A percentile compares a stretch with the other conserved stretches of the same genome.
These are phyloP conservation scores for Pythium vanterpoolii DNA, from an alignment of 352 stramenopile species.

Conservation along the genomic window DNA sequence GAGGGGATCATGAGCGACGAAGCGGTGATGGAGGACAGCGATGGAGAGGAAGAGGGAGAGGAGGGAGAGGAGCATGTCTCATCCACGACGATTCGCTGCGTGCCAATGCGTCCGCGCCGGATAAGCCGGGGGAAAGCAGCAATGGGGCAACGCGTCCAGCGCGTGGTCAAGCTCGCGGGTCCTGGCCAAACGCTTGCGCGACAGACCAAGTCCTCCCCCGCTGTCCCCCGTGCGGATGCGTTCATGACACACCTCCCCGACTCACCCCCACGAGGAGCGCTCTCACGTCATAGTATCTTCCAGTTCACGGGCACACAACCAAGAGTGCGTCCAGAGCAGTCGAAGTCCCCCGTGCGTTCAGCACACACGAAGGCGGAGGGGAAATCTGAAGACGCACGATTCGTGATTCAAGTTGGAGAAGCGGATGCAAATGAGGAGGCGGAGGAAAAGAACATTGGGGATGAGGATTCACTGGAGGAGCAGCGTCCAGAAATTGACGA, in stretches of 20 bases:
- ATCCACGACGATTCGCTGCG: not conserved
- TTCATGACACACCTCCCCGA: conserved; percentile 56
- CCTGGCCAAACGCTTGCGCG: conserved; percentile 4
- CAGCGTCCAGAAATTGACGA: conserved; percentile 17
- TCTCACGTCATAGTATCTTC: conserved; percentile 5
- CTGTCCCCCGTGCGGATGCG: not conserved
- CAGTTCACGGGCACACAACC: not conserved
- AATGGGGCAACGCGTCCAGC: conserved; percentile 5
- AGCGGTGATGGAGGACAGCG: not conserved
- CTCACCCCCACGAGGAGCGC: conserved; percentile 35
- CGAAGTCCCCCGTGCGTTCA: too few relatives aligned
- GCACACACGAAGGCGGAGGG: too few relatives aligned
- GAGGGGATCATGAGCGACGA: not conserved
- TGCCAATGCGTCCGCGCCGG: conserved; percentile 8
- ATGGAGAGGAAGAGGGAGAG: not conserved
- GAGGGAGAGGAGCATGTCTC: not conserved
- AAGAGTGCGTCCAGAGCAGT: too few relatives aligned
- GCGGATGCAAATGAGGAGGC: not conserved
- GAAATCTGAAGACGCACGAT: too few relatives aligned
- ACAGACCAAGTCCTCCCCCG: not conserved
- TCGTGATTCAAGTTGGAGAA: too few relatives aligned
- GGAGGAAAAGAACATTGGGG: not conserved
- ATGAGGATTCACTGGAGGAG: not conserved
- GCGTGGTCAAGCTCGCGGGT: conserved; percentile 15
- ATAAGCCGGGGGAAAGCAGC: not conserved